These are phyloP conservation scores for Arachis hypogaea DNA, from an alignment of 306 rosid species.

Conservation along the genomic window DNA sequence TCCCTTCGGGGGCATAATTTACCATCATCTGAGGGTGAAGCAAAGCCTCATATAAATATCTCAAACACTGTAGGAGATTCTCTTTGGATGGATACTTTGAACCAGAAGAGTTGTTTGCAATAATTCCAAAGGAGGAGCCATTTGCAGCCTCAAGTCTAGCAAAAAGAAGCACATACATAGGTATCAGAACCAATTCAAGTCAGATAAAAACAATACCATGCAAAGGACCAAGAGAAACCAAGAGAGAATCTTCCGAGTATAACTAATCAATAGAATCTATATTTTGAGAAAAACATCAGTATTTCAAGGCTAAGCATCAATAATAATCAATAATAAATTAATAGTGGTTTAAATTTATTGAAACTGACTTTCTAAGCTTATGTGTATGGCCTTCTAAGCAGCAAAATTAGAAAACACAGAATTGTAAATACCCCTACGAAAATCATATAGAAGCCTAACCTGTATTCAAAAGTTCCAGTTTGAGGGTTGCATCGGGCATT, in stretches of 20 bases:
- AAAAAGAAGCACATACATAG: constrained; percentile 17
- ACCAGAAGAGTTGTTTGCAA: constrained; percentile 46
- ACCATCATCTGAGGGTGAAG: constrained; percentile 78
- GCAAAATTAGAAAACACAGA: constrained; percentile 10
- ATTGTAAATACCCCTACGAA: constrained; percentile 1
- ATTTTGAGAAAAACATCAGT: constrained; percentile 25
- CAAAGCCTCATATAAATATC: constrained; percentile 70
- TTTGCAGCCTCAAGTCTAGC: constrained; percentile 67
- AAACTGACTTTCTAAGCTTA: constrained; percentile 3
- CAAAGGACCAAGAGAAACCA: constrained; percentile 19
- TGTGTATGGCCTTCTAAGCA: constrained; percentile 2
- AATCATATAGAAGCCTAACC: constrained; percentile 54
- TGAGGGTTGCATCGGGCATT: constrained; percentile 69
- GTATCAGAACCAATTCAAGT: constrained; percentile 10
- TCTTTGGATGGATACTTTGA: constrained; percentile 65
- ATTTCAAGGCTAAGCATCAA: constrained; percentile 6
- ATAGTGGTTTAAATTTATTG: not conserved
- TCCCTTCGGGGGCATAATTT: constrained; percentile 54
- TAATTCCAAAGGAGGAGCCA: constrained; percentile 38
- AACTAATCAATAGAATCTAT: constrained; percentile 28
- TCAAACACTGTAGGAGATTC: constrained; percentile 67
- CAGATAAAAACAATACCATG: constrained; percentile 12
- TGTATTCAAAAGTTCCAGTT: constrained; percentile 69
- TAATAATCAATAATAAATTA: not conserved
- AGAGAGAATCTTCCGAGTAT: constrained; percentile 30